A percentile compares a stretch with the other conserved stretches of the same genome.
Evolutionary conservation across 2,329 filamentous ascomycete genomes (phyloP).

Genomic region (Fusarium xyrophilum): DNA sequence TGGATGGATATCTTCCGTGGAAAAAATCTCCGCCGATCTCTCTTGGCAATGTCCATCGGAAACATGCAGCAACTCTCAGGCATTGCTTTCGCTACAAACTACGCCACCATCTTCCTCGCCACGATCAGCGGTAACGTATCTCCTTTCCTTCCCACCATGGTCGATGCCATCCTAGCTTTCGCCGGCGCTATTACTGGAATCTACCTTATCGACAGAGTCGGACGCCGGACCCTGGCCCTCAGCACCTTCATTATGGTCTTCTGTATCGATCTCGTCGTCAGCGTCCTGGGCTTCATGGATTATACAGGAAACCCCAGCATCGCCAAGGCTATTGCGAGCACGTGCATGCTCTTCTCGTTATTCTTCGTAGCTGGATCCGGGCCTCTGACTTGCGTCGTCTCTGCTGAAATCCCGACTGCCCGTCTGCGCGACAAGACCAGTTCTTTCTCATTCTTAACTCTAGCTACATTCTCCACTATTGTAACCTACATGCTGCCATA

Average conservation of each 20-base stretch:
- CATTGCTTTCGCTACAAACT: background rate
- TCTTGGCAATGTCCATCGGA: background rate
- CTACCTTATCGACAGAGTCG: background rate
- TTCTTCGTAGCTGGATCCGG: background rate
- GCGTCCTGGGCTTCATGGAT: background rate
- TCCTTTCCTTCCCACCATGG: background rate
- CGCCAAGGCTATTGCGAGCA: background rate
- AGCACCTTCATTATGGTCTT: background rate
- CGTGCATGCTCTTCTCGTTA: background rate
- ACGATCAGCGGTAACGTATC: background rate
- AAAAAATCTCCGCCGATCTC: background rate
- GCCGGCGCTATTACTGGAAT: background rate
- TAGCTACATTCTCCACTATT: background rate
- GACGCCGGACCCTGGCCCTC: background rate
- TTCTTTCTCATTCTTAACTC: background rate
- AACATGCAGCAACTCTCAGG: slow-evolving; percentile 1
- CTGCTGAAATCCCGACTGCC: background rate
- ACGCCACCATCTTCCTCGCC: background rate
- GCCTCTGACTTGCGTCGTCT: background rate
- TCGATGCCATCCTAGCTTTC: background rate
- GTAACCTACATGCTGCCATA: background rate
- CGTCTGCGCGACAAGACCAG: background rate
- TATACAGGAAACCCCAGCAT: background rate
- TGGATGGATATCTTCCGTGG: background rate
- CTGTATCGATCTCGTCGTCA: background rate